Evolutionary conservation across 2,329 filamentous ascomycete genomes (phyloP).

Genomic region (Calonectria hongkongensis): DNA sequence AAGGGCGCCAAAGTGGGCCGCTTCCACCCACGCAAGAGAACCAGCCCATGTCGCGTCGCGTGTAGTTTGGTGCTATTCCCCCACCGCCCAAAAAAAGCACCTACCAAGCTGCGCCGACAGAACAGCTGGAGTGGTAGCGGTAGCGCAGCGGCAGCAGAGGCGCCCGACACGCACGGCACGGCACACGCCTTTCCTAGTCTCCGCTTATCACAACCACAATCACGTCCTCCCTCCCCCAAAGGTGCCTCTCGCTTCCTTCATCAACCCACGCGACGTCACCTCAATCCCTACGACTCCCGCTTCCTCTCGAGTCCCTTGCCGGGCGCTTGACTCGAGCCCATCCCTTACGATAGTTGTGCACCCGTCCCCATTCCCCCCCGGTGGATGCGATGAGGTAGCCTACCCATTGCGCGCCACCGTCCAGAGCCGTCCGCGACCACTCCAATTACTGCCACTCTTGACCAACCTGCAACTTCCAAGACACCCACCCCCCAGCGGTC

Average conservation of each 20-base stretch:
- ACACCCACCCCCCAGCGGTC: slow-evolving; percentile 31
- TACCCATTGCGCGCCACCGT: slow-evolving; percentile 48
- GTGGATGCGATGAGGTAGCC: slow-evolving; percentile 52
- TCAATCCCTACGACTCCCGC: slow-evolving; percentile 37
- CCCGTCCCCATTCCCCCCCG: slow-evolving; percentile 27
- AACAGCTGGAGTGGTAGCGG: slow-evolving; percentile 9
- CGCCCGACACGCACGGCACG: slow-evolving; percentile 22
- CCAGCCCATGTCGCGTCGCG: slow-evolving; percentile 51
- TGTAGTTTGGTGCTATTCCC: slow-evolving; percentile 45
- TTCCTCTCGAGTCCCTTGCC: slow-evolving; percentile 32
- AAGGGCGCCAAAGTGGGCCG: slow-evolving; percentile 24
- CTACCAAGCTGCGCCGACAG: slow-evolving; percentile 7
- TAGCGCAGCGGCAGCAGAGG: slow-evolving; percentile 23
- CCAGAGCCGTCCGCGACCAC: slow-evolving; percentile 41
- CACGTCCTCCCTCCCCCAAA: slow-evolving; percentile 20
- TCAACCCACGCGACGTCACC: slow-evolving; percentile 33
- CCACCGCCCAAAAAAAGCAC: slow-evolving; percentile 33
- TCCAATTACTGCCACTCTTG: slow-evolving; percentile 43
- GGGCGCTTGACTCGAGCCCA: slow-evolving; percentile 32
- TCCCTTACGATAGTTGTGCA: slow-evolving; percentile 15
- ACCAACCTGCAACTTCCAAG: slow-evolving; percentile 32
- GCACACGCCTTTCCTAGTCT: slow-evolving; percentile 43
- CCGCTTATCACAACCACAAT: slow-evolving; percentile 43
- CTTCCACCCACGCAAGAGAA: slow-evolving; percentile 3
- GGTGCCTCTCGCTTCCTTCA: slow-evolving; percentile 36